Conservation (phyloP, 805 yeast genomes). For the Candida peoriensis region DNA sequence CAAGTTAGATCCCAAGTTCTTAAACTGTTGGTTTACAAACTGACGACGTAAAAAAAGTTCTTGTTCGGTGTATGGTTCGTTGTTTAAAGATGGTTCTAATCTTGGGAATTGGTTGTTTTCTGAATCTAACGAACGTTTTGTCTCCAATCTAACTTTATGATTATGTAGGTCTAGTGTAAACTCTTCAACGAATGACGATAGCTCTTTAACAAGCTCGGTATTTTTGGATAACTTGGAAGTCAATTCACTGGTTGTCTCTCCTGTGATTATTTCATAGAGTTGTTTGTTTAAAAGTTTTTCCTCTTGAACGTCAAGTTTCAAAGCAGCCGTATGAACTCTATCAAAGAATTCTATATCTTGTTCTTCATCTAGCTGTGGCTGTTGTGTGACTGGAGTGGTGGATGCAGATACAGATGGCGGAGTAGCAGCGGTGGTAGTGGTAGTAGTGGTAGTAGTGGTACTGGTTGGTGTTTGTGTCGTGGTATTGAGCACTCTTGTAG, state of each 20-base stretch:
- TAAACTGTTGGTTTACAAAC: constrained; percentile 50
- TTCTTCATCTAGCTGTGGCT: constrained; percentile 4
- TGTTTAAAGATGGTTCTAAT: constrained; percentile 53
- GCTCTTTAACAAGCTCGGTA: constrained; percentile 16
- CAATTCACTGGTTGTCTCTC: constrained; percentile 14
- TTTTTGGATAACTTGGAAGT: constrained; percentile 16
- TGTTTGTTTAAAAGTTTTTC: constrained; percentile 17
- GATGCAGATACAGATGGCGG: constrained; percentile 1
- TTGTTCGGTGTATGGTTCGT: constrained; percentile 67
- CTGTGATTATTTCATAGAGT: constrained; percentile 18
- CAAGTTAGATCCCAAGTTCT: constrained; percentile 59
- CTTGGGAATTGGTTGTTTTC: constrained; percentile 44
- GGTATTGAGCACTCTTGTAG: constrained; percentile 8
- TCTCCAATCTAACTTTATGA: constrained; percentile 11
- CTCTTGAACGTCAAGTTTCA: constrained; percentile 12
- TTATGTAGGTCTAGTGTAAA: constrained; percentile 15
- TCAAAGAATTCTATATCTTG: constrained; percentile 18
- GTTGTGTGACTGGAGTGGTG: not conserved
- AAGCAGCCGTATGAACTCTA: constrained; percentile 13
- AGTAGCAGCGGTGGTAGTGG: constrained; percentile 7
- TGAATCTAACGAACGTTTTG: constrained; percentile 2
- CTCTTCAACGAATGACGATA: constrained; percentile 17
- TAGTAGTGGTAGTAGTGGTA: constrained; percentile 13
- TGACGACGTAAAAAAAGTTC: constrained; percentile 74
- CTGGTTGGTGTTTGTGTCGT: constrained; percentile 6